Conservation (phyloP, 192 early-diverging fungal genomes). For the Umbelopsis ramanniana region DNA sequence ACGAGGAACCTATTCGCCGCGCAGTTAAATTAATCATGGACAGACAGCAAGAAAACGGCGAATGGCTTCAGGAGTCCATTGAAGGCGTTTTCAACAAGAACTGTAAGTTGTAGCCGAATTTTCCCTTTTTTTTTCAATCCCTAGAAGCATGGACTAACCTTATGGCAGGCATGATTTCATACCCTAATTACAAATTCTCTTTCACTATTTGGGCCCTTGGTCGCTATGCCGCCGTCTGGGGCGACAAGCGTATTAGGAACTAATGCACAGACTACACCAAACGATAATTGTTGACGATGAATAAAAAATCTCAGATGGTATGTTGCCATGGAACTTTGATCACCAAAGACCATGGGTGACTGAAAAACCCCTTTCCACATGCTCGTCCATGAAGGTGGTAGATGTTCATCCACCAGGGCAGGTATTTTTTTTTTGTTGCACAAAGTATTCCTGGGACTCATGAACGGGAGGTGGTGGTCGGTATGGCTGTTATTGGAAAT, state of each 20-base stretch:
- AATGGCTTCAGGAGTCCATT: constrained; percentile 96
- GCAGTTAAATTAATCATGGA: constrained; percentile 80
- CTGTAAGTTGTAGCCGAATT: constrained; percentile 40
- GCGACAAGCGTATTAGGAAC: constrained; percentile 36
- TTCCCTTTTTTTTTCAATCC: no score
- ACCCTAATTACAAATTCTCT: constrained; percentile 93
- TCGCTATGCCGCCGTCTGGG: constrained; percentile 76
- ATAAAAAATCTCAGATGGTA: no score
- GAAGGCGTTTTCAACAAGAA: constrained; percentile 98
- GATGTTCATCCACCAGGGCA: no score
- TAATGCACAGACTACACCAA: not conserved
- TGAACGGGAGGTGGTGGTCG: no score
- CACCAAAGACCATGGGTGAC: no score
- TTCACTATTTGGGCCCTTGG: constrained; percentile 95
- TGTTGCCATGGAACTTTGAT: no score
- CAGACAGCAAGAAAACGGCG: constrained; percentile 87
- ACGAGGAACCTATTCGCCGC: constrained; percentile 64
- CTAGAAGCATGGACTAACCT: not conserved
- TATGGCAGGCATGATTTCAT: constrained; percentile 61
- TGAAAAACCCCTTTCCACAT: no score
- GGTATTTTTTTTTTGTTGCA: no score
- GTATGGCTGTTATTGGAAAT: no score
- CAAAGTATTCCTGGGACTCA: no score
- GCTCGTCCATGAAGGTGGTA: no score
- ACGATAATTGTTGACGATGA: no score